These are phyloP conservation scores for Globisporangium cylindrosporum DNA, from an alignment of 352 stramenopile genomes.

Conservation along the genomic window DNA sequence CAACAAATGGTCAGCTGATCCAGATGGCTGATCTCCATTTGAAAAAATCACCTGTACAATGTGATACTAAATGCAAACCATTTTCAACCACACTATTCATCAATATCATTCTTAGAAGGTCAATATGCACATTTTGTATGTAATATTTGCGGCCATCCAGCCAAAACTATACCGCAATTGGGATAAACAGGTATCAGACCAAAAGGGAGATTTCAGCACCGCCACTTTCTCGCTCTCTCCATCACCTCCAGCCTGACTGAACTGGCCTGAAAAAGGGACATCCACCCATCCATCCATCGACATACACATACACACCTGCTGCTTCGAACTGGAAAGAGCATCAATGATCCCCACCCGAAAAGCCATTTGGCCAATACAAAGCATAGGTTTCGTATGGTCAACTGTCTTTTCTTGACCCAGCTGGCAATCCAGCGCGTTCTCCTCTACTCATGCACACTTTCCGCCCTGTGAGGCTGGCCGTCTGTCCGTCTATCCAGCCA, in stretches of 20 bases:
- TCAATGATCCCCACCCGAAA: not conserved
- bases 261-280: not conserved
- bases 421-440: constrained; percentile 6
- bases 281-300: not conserved
- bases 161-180: not conserved
- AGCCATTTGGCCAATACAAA: not conserved
- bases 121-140: no score
- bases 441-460: not conserved
- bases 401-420: not conserved
- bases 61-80: no score
- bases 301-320: not conserved
- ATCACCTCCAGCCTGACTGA: not conserved
- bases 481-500: constrained; percentile 24
- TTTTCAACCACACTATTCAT: no score
- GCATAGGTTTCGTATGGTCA: not conserved
- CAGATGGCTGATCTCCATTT: not conserved
- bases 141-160: no score
- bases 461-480: constrained; percentile 16
- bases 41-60: not conserved
- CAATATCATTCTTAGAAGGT: no score
- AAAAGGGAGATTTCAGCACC: not conserved
- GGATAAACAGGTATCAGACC: not conserved
- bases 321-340: constrained; percentile 3
- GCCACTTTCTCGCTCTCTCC: not conserved
- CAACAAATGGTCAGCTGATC: not conserved